Evolutionary conservation across 2,329 filamentous ascomycete genomes (phyloP).

Genomic region (Hypoxylon sp.): DNA sequence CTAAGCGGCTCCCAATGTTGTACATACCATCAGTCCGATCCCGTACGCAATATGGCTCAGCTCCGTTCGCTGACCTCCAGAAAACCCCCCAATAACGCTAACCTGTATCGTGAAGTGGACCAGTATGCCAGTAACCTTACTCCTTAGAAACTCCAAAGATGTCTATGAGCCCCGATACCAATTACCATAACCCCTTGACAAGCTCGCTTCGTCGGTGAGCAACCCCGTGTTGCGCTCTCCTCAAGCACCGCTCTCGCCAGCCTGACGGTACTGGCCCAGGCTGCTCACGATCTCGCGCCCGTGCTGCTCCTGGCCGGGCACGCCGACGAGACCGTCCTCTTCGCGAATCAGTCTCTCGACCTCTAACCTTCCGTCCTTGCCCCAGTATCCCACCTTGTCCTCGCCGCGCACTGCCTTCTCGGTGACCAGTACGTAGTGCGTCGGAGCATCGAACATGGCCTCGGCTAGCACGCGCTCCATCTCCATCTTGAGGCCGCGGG

Average conservation of each 20-base stretch:
- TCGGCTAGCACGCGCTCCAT: constrained; percentile 81
- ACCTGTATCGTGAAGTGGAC: not conserved
- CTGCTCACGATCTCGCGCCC: constrained; percentile 32
- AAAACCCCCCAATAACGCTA: not conserved
- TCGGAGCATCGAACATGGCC: constrained; percentile 82
- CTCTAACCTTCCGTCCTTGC: constrained; percentile 74
- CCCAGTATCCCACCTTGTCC: constrained; percentile 69
- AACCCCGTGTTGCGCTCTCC: too few species aligned
- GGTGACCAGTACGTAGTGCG: constrained; percentile 77
- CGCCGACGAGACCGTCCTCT: constrained; percentile 56
- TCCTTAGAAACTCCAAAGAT: constrained; percentile 12
- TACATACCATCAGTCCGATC: constrained; percentile 3
- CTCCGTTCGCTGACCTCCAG: not conserved
- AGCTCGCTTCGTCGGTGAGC: too few species aligned
- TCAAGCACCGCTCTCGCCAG: constrained; percentile 47
- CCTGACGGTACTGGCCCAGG: constrained; percentile 45
- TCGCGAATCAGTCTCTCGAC: constrained; percentile 72
- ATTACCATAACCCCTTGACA: too few species aligned
- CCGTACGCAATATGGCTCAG: not conserved
- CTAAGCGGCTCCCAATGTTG: not conserved
- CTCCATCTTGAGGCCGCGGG: constrained; percentile 79
- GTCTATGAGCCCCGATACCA: too few species aligned
- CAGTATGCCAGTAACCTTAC: constrained; percentile 9
- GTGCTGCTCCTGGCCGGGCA: constrained; percentile 8
- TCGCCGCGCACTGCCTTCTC: constrained; percentile 71